A percentile compares a stretch with the other conserved stretches of the same genome.
These are phyloP conservation scores for Calonectria pauciramosa DNA, from an alignment of 2,329 filamentous ascomycete species.

Conservation along the genomic window DNA sequence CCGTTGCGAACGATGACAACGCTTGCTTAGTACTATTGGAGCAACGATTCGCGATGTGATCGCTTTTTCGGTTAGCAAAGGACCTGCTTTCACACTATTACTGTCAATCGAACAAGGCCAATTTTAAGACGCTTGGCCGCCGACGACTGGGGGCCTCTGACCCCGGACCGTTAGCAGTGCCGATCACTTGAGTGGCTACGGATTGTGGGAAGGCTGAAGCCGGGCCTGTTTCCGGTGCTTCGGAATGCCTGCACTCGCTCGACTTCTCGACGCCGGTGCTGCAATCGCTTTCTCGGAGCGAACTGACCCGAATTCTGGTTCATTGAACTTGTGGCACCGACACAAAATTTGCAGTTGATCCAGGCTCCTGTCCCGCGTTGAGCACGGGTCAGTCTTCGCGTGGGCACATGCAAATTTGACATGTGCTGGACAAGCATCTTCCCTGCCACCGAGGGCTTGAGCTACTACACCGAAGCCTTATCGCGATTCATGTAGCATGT, in stretches of 20 bases:
- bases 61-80: conserved; percentile 2
- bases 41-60: background rate
- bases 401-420: conserved; percentile 19
- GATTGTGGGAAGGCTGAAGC: background rate
- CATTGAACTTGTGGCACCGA: background rate
- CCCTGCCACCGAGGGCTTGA: conserved; percentile 11
- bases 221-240: background rate
- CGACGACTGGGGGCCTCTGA: background rate
- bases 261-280: background rate
- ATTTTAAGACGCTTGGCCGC: background rate
- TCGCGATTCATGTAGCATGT: conserved; percentile 21
- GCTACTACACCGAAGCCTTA: background rate
- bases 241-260: background rate
- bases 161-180: background rate
- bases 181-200: background rate
- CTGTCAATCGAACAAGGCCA: background rate
- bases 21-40: background rate
- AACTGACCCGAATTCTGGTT: conserved; percentile 13
- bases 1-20: background rate
- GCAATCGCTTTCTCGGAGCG: background rate
- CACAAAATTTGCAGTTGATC: conserved; percentile 3
- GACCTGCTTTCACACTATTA: background rate
- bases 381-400: background rate
- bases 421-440: conserved; percentile 24
- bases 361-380: background rate